A percentile compares a stretch with the other conserved stretches of the same genome.
phyloP scores from a whole-genome alignment of 805 yeast genomes.

The Candida pseudoglaebosa region DNA sequence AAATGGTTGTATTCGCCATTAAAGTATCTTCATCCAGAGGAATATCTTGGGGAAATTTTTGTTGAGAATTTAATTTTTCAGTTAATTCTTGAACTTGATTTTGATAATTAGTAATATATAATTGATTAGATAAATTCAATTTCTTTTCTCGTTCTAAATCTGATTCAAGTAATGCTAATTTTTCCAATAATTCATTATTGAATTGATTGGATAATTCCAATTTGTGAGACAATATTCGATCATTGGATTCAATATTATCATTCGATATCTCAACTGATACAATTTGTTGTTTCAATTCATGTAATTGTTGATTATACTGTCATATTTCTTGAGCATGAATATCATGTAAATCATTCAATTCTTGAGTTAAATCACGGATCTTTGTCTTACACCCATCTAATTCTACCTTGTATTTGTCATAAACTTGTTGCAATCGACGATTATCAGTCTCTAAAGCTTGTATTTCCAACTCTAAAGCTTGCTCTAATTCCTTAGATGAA shows the following conservation, averaged over 20 bases:
- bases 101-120: constrained; percentile 28
- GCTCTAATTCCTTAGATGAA: constrained; percentile 41
- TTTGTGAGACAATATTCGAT: constrained; percentile 31
- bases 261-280: constrained; percentile 41
- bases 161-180: constrained; percentile 38
- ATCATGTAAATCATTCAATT: constrained; percentile 15
- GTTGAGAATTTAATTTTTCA: constrained; percentile 1
- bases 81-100: constrained; percentile 22
- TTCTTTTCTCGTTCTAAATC: constrained; percentile 31
- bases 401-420: constrained; percentile 8
- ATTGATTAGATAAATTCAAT: constrained; percentile 19
- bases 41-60: not conserved
- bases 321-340: constrained; percentile 19
- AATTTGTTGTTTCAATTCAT: constrained; percentile 24
- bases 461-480: constrained; percentile 42
- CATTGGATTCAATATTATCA: constrained; percentile 37
- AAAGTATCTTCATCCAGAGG: not conserved
- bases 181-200: constrained; percentile 40
- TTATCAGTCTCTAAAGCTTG: constrained; percentile 28
- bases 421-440: constrained; percentile 12
- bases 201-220: constrained; percentile 32
- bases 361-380: constrained; percentile 12
- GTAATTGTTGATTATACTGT: constrained; percentile 17
- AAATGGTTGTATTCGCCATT: not conserved
- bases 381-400: constrained; percentile 1